Evolutionary conservation across 2,329 filamentous ascomycete genomes (phyloP), one percentile per base, ranked within the genome.

Genomic region (Magnaporthiopsis rhizophila): DNA sequence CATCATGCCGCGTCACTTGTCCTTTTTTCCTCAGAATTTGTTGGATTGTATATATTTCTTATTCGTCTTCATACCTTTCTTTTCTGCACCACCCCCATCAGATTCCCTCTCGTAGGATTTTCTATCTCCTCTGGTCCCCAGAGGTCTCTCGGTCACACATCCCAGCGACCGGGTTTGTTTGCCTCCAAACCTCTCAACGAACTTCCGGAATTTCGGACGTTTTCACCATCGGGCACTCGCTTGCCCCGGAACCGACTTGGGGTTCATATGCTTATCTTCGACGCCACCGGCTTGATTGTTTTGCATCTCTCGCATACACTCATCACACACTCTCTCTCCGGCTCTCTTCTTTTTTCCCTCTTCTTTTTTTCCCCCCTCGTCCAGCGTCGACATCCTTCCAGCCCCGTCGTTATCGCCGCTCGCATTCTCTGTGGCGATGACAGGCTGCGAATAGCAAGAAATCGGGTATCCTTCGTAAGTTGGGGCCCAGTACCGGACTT

Each of bases 21-120:
- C 56, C 34, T 28, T 58, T 57, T 61, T 56, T 50, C 53, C 18
- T 7, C 38, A 62, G 63, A 65, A 63, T 62, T 53, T 64, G 56
- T 67, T 68, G 67, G 65, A 68, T 69, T 69, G 68, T 69, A 69
- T 65, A 68, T 68, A 68, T 66, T 66, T 65, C 62, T 59, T 63
- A 58, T 67, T 45, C 53, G 26, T 30, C 63, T 65, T 63, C 38
- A 58, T 21, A 21, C 45, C 38, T 59, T 63, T 53, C 38, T 59
- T 63, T 53, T 24, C 26, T 30, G 30, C 15, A 11, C 18, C 18
- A n/a, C 30, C n/a, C 34, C 8, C 8, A 36, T 8, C 34, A 9
- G 2, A 4, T 24, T 59, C 38, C 38, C 28, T 21, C 26, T 59
- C 57, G 24, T 59, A 32, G 45, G 21, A 50, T 34, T 28, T 34